Percentiles rank a stretch among this genome's conserved stretches.
phyloP scores from a whole-genome alignment of 805 yeast genomes.

The Hanseniaspora pseudoguilliermondii region DNA sequence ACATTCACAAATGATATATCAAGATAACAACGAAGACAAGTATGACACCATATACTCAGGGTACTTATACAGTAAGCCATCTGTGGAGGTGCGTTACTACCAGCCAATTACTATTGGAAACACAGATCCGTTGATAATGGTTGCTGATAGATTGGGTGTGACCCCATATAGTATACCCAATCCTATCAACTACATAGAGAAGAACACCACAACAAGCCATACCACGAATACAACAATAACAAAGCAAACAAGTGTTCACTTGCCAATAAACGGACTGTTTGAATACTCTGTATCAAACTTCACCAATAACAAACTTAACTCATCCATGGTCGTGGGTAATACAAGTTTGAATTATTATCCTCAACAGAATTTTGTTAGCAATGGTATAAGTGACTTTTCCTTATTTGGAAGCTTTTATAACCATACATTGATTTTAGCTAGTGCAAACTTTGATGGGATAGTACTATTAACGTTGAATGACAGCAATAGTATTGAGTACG shows the following conservation, averaged over 20 bases:
- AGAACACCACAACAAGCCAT: background rate
- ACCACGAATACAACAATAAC: conserved; percentile 15
- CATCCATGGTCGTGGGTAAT: conserved; percentile 32
- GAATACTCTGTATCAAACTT: conserved; percentile 69
- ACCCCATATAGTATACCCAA: conserved; percentile 9
- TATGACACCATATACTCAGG: conserved; percentile 72
- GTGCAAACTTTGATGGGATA: conserved; percentile 33
- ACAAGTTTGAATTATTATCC: conserved; percentile 36
- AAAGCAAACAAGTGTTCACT: conserved; percentile 24
- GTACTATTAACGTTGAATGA: conserved; percentile 24
- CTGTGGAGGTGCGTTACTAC: conserved; percentile 32
- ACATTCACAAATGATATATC: conserved; percentile 38
- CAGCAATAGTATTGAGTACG: conserved; percentile 15
- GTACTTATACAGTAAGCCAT: conserved; percentile 39
- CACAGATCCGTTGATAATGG: conserved; percentile 38
- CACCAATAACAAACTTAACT: conserved; percentile 27
- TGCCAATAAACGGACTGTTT: conserved; percentile 60
- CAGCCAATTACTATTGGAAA: conserved; percentile 22
- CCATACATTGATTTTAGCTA: conserved; percentile 35
- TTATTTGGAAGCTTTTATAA: conserved; percentile 28
- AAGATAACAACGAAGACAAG: conserved; percentile 67
- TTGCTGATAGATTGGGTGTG: conserved; percentile 45
- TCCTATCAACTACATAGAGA: conserved; percentile 1
- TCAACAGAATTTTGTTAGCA: conserved; percentile 22
- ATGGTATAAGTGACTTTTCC: conserved; percentile 27